These are phyloP conservation scores for Schrenkiella parvula DNA, from an alignment of 345 rosid species.

Conservation along the genomic window DNA sequence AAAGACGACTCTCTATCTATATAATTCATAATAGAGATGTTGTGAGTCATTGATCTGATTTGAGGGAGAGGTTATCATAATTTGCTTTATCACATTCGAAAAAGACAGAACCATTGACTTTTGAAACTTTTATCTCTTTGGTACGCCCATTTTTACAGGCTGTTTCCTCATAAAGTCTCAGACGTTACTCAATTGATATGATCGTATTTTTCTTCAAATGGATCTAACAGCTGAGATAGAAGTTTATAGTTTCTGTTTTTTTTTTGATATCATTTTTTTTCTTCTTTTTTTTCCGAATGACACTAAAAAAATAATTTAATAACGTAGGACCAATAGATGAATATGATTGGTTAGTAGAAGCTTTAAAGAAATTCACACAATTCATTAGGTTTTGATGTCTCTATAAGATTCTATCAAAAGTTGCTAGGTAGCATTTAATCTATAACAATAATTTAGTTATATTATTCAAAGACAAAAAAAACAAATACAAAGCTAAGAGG, in stretches of 20 bases:
- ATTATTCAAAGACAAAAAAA: neutral
- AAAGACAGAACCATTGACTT: constrained; percentile 12
- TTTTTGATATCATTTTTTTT: neutral
- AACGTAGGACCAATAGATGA: neutral
- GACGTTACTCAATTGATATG: neutral
- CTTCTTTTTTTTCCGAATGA: neutral
- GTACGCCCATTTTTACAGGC: constrained; percentile 8
- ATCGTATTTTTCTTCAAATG: neutral
- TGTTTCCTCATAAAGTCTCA: neutral
- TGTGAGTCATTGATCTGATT: constrained; percentile 18
- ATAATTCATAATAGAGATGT: neutral
- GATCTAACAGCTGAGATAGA: neutral
- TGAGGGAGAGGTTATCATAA: constrained; percentile 19
- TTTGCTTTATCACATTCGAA: constrained; percentile 30
- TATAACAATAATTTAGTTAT: neutral
- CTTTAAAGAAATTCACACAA: neutral
- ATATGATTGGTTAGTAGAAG: neutral
- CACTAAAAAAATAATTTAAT: neutral
- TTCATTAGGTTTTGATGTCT: neutral
- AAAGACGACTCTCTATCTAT: neutral
- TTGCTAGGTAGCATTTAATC: neutral
- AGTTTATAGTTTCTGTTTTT: neutral
- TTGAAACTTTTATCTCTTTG: neutral
- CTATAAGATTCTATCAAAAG: neutral
- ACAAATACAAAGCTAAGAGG: no score